phyloP scores from a whole-genome alignment of 257 asterid species.

The Paraleonurus japonicus region DNA sequence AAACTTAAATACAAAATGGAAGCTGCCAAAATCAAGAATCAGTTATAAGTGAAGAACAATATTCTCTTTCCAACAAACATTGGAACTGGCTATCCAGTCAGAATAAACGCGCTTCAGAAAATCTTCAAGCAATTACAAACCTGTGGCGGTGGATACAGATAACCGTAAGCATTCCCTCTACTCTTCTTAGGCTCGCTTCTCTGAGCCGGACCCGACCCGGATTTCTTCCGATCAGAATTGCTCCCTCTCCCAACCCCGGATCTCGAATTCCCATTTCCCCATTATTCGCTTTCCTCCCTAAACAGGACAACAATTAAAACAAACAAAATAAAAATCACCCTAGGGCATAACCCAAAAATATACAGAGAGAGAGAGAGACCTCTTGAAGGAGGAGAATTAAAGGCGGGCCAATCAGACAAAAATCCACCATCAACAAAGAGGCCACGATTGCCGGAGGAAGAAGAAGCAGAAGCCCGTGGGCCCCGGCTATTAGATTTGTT shows the following conservation, averaged over 20 bases:
- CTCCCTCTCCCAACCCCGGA: constrained; percentile 41
- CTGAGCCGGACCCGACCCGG: constrained; percentile 32
- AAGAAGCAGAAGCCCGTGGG: constrained; percentile 27
- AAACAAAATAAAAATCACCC: not conserved
- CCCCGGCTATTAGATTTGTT: constrained; percentile 49
- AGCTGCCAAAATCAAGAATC: constrained; percentile 2
- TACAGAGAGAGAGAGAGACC: constrained; percentile 38
- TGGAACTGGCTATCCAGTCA: not conserved
- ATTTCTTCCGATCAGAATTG: constrained; percentile 25
- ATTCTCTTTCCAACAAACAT: not conserved
- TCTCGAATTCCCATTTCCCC: constrained; percentile 49
- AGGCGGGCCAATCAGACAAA: constrained; percentile 68
- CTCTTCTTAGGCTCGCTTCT: constrained; percentile 33
- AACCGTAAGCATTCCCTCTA: constrained; percentile 51
- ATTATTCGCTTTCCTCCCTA: constrained; percentile 46
- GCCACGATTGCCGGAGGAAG: constrained; percentile 44
- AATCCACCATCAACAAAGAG: constrained; percentile 82
- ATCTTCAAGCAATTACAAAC: constrained; percentile 37
- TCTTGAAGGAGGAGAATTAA: constrained; percentile 63
- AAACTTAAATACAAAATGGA: not conserved
- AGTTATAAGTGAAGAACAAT: not conserved
- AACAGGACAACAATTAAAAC: constrained; percentile 7
- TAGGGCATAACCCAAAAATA: not conserved
- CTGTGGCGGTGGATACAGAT: constrained; percentile 69
- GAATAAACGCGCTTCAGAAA: not conserved